Conservation (phyloP, 2,329 filamentous ascomycete genomes). For the Acrodontium crateriforme region DNA sequence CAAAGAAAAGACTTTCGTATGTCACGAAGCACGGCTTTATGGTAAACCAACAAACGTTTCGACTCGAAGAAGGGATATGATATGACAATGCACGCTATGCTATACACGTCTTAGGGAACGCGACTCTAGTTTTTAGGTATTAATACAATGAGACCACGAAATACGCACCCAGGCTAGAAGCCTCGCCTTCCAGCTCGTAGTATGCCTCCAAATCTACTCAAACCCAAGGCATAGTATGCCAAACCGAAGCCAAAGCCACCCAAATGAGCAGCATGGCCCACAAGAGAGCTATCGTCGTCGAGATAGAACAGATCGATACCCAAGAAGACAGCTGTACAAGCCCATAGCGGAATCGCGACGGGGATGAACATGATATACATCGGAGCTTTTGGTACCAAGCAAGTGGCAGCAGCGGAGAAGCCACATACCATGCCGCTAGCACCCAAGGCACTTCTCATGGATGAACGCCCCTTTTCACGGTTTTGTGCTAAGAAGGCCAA, state of each 20-base stretch:
- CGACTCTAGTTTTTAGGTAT: no score
- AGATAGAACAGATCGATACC: conserved; percentile 25
- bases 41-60: no score
- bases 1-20: no score
- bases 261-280: conserved; percentile 32
- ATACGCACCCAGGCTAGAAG: no score
- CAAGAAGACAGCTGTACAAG: conserved; percentile 22
- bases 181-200: no score
- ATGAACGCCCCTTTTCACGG: not conserved
- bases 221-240: conserved; percentile 15
- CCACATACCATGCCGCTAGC: conserved; percentile 31
- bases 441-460: conserved; percentile 13
- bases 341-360: conserved; percentile 27
- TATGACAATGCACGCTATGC: no score
- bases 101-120: no score
- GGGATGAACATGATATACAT: conserved; percentile 25
- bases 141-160: no score
- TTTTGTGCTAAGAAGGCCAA: conserved; percentile 12
- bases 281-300: conserved; percentile 16
- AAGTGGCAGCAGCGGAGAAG: conserved; percentile 25
- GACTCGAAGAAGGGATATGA: no score
- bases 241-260: conserved; percentile 29
- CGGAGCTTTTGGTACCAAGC: conserved; percentile 21
- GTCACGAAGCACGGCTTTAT: no score
- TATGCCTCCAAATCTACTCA: conserved; percentile 16